Evolutionary conservation across 2,329 filamentous ascomycete genomes (phyloP).

Genomic region (Pseudopyricularia cyperi): DNA sequence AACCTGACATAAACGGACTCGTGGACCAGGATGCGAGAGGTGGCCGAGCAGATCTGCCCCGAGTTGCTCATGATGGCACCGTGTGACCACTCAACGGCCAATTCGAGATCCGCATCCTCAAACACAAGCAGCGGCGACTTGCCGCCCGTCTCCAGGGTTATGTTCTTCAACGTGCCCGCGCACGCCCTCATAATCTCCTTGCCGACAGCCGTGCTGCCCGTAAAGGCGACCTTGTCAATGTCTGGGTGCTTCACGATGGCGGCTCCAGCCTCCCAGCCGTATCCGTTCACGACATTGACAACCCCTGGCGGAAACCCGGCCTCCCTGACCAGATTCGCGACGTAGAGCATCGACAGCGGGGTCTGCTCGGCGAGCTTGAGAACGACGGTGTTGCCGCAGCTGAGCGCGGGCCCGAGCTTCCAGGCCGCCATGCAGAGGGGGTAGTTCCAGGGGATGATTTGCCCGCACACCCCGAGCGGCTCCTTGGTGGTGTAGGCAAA

Average conservation of each 20-base stretch:
- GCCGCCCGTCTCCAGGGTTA: constrained; percentile 49
- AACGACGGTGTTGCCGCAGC: constrained; percentile 49
- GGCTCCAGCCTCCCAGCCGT: constrained; percentile 50
- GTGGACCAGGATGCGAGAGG: constrained; percentile 48
- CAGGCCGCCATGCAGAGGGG: constrained; percentile 64
- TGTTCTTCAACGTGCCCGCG: constrained; percentile 45
- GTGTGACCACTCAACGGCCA: constrained; percentile 41
- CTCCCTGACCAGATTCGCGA: constrained; percentile 54
- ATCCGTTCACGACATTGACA: constrained; percentile 58
- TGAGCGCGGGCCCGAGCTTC: constrained; percentile 62
- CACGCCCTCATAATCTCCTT: constrained; percentile 62
- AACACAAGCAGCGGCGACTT: constrained; percentile 50
- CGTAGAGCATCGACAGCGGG: constrained; percentile 46
- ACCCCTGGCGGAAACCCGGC: constrained; percentile 67
- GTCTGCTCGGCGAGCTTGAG: constrained; percentile 54
- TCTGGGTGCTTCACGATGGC: constrained; percentile 50
- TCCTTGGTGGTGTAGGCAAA: constrained; percentile 67
- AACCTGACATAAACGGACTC: constrained; percentile 46
- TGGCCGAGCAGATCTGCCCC: constrained; percentile 49
- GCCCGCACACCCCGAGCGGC: constrained; percentile 64
- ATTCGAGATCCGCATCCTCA: constrained; percentile 46
- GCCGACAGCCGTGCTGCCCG: constrained; percentile 55
- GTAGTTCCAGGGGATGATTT: constrained; percentile 75
- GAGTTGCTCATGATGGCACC: constrained; percentile 40
- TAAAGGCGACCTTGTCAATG: constrained; percentile 62